Evolutionary conservation across 2,329 filamentous ascomycete species (phyloP).

Genomic region (Ophiosphaerella korrae): DNA sequence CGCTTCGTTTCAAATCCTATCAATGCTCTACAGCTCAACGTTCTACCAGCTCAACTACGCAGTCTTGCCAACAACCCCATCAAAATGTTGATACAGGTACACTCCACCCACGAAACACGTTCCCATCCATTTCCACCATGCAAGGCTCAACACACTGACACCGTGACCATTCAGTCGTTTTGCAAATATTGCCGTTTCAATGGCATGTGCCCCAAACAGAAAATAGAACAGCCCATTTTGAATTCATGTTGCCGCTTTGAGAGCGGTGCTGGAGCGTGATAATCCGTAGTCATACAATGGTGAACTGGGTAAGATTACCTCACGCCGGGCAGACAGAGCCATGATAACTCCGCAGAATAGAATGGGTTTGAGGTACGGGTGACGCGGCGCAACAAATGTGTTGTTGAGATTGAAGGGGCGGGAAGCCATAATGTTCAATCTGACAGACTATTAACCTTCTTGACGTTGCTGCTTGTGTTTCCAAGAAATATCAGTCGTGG

Average conservation of each 20-base stretch:
- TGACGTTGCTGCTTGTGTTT: not conserved
- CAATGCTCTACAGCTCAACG: not conserved
- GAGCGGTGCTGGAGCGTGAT: slow-evolving; percentile 9
- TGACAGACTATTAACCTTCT: not conserved
- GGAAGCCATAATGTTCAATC: slow-evolving; percentile 8
- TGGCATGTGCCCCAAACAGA: slow-evolving; percentile 26
- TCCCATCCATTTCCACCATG: slow-evolving; percentile 32
- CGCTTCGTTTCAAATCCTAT: too few relatives aligned
- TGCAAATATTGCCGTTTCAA: slow-evolving; percentile 27
- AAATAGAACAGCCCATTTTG: slow-evolving; percentile 31
- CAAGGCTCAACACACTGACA: slow-evolving; percentile 14
- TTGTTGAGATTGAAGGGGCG: slow-evolving; percentile 20
- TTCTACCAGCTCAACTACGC: not conserved
- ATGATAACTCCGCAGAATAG: slow-evolving; percentile 30
- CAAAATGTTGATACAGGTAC: slow-evolving; percentile 30
- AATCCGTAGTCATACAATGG: slow-evolving; percentile 20
- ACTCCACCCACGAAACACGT: slow-evolving; percentile 32
- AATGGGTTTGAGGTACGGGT: slow-evolving; percentile 24
- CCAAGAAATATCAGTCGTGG: too few relatives aligned
- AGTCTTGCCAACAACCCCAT: slow-evolving; percentile 15
- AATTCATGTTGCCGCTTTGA: slow-evolving; percentile 24
- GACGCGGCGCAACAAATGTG: slow-evolving; percentile 21
- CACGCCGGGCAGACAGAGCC: slow-evolving; percentile 22
- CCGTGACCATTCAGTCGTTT: slow-evolving; percentile 21
- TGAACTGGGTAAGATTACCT: slow-evolving; percentile 25